Evolutionary conservation across 2,329 filamentous ascomycete genomes (phyloP).

Genomic region (Rutstroemia sp.): DNA sequence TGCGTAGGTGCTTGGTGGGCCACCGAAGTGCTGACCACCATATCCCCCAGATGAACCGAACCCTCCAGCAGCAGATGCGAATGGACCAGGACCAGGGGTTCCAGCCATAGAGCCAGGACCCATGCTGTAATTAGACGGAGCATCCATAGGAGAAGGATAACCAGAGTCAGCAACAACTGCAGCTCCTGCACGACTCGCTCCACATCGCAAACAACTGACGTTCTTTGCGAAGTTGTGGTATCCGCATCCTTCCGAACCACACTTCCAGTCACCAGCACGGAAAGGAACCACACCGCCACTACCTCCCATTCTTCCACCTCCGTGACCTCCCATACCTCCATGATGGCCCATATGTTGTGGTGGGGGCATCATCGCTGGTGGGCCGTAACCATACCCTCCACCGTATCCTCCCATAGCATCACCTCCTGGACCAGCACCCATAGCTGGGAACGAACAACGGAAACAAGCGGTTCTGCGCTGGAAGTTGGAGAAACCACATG

Average conservation of each 20-base stretch:
- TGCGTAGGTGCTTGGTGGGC: slow-evolving; percentile 80
- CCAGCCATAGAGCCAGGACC: slow-evolving; percentile 80
- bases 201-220: slow-evolving; percentile 92
- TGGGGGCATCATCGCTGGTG: slow-evolving; percentile 73
- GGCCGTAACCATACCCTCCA: slow-evolving; percentile 57
- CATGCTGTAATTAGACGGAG: slow-evolving; percentile 76
- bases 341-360: slow-evolving; percentile 66
- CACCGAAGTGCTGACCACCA: slow-evolving; percentile 73
- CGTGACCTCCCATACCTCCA: slow-evolving; percentile 43
- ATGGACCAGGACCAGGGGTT: slow-evolving; percentile 70
- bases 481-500: slow-evolving; percentile 98
- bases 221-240: slow-evolving; percentile 99
- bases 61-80: slow-evolving; percentile 59
- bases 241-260: slow-evolving; percentile 90
- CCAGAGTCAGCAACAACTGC: slow-evolving; percentile 91
- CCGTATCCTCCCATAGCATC: slow-evolving; percentile 63
- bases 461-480: slow-evolving; percentile 97
- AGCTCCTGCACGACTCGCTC: slow-evolving; percentile 86
- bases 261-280: slow-evolving; percentile 98
- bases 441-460: slow-evolving; percentile 97
- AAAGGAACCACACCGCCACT: slow-evolving; percentile 87
- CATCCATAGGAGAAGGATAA: slow-evolving; percentile 85
- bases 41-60: slow-evolving; percentile 61
- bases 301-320: slow-evolving; percentile 66
- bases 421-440: slow-evolving; percentile 63